These are phyloP conservation scores for Sisymbrium altissimum DNA, from an alignment of 345 rosid genomes.

Conservation along the genomic window DNA sequence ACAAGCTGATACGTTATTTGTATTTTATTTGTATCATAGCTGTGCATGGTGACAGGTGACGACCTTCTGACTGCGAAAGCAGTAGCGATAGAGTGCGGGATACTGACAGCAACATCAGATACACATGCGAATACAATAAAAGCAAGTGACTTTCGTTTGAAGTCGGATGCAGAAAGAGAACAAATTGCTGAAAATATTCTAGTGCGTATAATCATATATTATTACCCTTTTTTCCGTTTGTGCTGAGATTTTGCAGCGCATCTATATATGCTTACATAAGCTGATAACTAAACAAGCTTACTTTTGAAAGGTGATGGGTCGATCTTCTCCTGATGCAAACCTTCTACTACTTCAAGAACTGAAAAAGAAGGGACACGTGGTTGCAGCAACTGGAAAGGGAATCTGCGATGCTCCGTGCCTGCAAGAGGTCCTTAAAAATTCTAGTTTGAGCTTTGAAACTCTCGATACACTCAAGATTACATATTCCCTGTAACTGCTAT, in stretches of 20 bases:
- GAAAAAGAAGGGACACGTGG: not conserved
- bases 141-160: not conserved
- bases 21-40: not conserved
- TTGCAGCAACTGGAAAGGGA: slow-evolving; percentile 2
- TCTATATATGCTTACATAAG: not conserved
- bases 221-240: not conserved
- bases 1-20: not conserved
- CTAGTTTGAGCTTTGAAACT: not conserved
- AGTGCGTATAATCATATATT: not conserved
- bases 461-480: not conserved
- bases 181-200: not conserved
- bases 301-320: not conserved
- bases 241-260: not conserved
- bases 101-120: not conserved
- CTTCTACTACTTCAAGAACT: not conserved
- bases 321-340: not conserved
- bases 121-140: not conserved
- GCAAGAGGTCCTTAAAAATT: not conserved
- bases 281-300: not conserved
- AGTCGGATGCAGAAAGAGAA: not conserved
- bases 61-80: slow-evolving; percentile 2
- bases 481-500: not conserved
- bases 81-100: not conserved
- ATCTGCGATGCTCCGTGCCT: not conserved
- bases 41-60: slow-evolving; percentile 1